Evolutionary conservation across 2,329 filamentous ascomycete species (phyloP).

Genomic region (Aspergillus alliaceus): DNA sequence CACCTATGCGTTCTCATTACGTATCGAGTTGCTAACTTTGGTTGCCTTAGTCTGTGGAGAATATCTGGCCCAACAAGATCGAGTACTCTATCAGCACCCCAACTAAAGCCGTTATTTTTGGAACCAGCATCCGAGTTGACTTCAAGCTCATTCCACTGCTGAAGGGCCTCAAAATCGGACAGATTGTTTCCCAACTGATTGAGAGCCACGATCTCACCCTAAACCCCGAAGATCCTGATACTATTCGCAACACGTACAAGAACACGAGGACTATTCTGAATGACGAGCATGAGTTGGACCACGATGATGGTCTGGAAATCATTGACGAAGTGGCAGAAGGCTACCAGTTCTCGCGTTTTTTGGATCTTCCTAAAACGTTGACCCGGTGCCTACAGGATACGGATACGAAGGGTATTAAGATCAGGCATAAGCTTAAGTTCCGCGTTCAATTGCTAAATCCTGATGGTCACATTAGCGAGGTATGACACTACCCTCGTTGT

Average conservation of each 20-base stretch:
- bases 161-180: conserved; percentile 84
- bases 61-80: conserved; percentile 96
- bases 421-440: conserved; percentile 89
- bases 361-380: conserved; percentile 77
- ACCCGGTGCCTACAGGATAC: conserved; percentile 86
- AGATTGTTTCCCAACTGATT: conserved; percentile 75
- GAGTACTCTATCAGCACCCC: conserved; percentile 93
- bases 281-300: conserved; percentile 69
- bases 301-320: conserved; percentile 58
- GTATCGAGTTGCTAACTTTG: conserved; percentile 13
- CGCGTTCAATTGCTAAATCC: conserved; percentile 91
- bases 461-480: conserved; percentile 90
- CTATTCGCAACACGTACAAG: conserved; percentile 53
- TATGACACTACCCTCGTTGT: conserved; percentile 42
- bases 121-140: conserved; percentile 78
- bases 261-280: conserved; percentile 64
- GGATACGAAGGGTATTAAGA: conserved; percentile 83
- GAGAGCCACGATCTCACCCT: conserved; percentile 71
- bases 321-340: conserved; percentile 61
- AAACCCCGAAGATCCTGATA: conserved; percentile 47
- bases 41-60: conserved; percentile 70
- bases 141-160: conserved; percentile 85
- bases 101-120: conserved; percentile 91
- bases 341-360: conserved; percentile 58
- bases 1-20: neutral